These are phyloP conservation scores for Echinochloa phyllopogon DNA, from an alignment of 176 grass and related monocot genomes.

Conservation along the genomic window DNA sequence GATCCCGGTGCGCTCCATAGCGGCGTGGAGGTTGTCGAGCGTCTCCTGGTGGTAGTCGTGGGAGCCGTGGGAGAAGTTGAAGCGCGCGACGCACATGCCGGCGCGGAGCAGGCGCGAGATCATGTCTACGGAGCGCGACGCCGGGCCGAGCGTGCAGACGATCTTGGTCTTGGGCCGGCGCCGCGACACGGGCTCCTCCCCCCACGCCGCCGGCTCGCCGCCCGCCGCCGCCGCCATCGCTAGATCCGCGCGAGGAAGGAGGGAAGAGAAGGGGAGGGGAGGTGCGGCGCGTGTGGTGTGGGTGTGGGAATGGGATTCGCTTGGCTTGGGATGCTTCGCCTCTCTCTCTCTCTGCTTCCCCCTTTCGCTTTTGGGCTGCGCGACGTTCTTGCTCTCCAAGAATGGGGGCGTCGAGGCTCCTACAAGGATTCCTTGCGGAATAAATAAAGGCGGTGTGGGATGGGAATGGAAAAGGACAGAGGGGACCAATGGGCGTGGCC, in stretches of 20 bases:
- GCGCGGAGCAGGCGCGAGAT: conserved; percentile 74
- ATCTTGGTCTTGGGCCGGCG: conserved; percentile 89
- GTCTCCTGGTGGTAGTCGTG: conserved; percentile 97
- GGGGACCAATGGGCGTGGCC: background rate
- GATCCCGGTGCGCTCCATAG: conserved; percentile 81
- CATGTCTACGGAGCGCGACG: conserved; percentile 87
- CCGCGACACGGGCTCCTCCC: conserved; percentile 14
- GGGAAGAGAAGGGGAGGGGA: background rate
- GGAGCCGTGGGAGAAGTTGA: conserved; percentile 97
- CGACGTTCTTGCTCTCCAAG: conserved; percentile 36
- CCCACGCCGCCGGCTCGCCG: conserved; percentile 13
- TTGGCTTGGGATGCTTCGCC: background rate
- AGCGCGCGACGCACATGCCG: conserved; percentile 91
- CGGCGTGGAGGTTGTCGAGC: conserved; percentile 78
- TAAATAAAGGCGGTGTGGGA: background rate
- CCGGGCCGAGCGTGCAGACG: conserved; percentile 91
- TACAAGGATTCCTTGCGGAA: background rate
- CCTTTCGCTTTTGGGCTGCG: background rate
- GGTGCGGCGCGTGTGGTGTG: background rate
- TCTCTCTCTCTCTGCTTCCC: background rate
- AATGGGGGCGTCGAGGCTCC: background rate
- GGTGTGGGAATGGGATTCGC: background rate
- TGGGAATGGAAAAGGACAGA: background rate
- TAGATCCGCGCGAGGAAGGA: conserved; percentile 18
- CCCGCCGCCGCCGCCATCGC: conserved; percentile 35